Conservation (phyloP, 306 rosid genomes). For the Acacia melanoxylon region DNA sequence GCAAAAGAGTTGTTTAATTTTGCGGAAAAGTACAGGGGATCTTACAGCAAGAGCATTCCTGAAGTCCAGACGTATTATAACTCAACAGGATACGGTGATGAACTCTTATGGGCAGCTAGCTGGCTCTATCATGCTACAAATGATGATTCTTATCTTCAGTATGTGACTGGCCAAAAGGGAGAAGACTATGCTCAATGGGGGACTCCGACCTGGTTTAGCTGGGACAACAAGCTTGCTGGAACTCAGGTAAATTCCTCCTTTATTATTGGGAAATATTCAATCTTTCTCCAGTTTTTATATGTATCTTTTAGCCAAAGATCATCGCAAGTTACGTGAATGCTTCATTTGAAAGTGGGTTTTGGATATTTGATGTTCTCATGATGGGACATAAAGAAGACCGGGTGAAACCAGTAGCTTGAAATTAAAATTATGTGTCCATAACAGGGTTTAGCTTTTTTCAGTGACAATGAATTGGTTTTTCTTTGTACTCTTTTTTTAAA, state of each 20-base stretch:
- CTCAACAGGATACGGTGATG: conserved; percentile 92
- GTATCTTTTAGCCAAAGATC: conserved; percentile 1
- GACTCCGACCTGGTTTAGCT: conserved; percentile 95
- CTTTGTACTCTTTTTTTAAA: not conserved
- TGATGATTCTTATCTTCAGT: conserved; percentile 65
- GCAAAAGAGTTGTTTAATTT: conserved; percentile 80
- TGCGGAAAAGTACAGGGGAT: conserved; percentile 61
- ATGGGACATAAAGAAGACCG: not conserved
- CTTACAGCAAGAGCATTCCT: conserved; percentile 73
- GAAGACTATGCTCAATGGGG: conserved; percentile 67
- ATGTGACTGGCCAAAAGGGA: conserved; percentile 71
- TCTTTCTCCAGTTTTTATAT: conserved; percentile 19
- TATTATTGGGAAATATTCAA: not conserved
- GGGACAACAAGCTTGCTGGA: conserved; percentile 98
- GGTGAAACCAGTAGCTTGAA: conserved; percentile 25
- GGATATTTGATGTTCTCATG: not conserved
- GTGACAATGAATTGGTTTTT: conserved; percentile 11
- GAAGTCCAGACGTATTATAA: conserved; percentile 70
- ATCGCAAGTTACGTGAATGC: not conserved
- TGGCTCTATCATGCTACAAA: conserved; percentile 97
- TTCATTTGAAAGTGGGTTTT: conserved; percentile 10
- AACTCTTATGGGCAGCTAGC: conserved; percentile 96
- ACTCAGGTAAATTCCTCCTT: conserved; percentile 58
- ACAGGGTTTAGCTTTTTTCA: not conserved
- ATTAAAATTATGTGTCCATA: conserved; percentile 20